Evolutionary conservation across 2,329 filamentous ascomycete species (phyloP).

Genomic region (Aaosphaeria arxii): DNA sequence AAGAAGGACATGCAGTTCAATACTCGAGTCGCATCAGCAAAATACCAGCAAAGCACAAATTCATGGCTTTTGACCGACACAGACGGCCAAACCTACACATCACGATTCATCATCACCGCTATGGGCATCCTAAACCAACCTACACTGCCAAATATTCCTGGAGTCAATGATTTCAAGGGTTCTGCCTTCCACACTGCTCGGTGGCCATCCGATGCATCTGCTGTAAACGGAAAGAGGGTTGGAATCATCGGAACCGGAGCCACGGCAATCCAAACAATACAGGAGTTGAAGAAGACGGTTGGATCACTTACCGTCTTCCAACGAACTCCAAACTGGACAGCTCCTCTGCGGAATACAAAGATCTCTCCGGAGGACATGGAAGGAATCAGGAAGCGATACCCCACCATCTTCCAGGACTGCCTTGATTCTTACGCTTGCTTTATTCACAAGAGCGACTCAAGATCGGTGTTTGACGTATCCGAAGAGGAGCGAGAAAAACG

Average conservation of each 20-base stretch:
- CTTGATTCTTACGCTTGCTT: conserved; percentile 19
- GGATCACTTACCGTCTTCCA: conserved; percentile 36
- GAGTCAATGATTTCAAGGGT: conserved; percentile 17
- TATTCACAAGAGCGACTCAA: conserved; percentile 21
- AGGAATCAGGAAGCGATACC: conserved; percentile 26
- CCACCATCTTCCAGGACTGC: conserved; percentile 26
- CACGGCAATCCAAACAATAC: conserved; percentile 57
- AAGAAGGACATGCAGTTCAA: conserved; percentile 23
- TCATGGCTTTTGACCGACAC: conserved; percentile 15
- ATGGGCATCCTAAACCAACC: conserved; percentile 20
- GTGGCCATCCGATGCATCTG: conserved; percentile 51
- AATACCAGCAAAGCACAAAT: conserved; percentile 12
- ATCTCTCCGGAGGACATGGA: conserved; percentile 31
- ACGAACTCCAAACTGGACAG: conserved; percentile 60
- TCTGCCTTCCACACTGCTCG: conserved; percentile 54
- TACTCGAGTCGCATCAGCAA: conserved; percentile 10
- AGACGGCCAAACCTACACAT: conserved; percentile 11
- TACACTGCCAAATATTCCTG: conserved; percentile 17
- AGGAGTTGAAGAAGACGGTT: conserved; percentile 5
- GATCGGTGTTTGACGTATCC: conserved; percentile 32
- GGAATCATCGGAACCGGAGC: conserved; percentile 62
- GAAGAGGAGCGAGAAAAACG: conserved; percentile 27
- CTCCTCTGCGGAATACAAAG: conserved; percentile 50
- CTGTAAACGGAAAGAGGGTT: conserved; percentile 44
- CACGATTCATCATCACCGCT: conserved; percentile 14